Conservation (phyloP, 2,329 filamentous ascomycete species). For the Verticillium nubilum region DNA sequence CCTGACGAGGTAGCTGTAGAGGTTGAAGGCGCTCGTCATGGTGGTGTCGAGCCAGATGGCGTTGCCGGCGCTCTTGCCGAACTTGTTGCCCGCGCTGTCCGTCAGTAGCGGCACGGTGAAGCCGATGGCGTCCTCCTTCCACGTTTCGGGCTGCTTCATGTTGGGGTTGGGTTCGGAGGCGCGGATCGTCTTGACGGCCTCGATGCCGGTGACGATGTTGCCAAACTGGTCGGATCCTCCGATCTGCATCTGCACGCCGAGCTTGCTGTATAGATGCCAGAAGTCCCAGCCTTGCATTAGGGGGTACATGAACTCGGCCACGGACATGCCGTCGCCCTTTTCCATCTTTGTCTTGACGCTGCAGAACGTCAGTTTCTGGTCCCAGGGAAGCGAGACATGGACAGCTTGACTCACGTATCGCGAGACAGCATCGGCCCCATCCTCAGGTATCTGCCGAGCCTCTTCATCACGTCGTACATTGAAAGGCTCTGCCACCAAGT, state of each 20-base stretch:
- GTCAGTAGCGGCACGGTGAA: conserved; percentile 90
- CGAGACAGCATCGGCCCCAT: conserved; percentile 83
- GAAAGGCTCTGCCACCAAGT: conserved; percentile 71
- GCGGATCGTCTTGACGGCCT: conserved; percentile 73
- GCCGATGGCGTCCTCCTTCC: conserved; percentile 62
- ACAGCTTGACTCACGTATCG: conserved; percentile 63
- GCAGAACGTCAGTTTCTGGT: background rate
- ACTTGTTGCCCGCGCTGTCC: conserved; percentile 79
- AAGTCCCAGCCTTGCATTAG: conserved; percentile 95
- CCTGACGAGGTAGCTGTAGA: conserved; percentile 87
- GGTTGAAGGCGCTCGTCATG: conserved; percentile 75
- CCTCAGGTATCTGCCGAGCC: conserved; percentile 67
- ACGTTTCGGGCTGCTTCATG: conserved; percentile 30
- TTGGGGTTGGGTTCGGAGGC: conserved; percentile 45
- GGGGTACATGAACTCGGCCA: conserved; percentile 90
- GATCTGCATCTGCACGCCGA: conserved; percentile 75
- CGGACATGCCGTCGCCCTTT: conserved; percentile 88
- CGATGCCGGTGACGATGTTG: conserved; percentile 88
- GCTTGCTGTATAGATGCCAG: conserved; percentile 72
- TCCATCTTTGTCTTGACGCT: conserved; percentile 75
- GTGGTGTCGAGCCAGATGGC: conserved; percentile 85
- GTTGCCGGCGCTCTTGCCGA: conserved; percentile 92
- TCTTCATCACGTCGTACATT: conserved; percentile 68
- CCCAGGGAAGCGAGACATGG: background rate
- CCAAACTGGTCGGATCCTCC: conserved; percentile 95